Conservation (phyloP, 331 rosid species). For the Telfairia occidentalis region DNA sequence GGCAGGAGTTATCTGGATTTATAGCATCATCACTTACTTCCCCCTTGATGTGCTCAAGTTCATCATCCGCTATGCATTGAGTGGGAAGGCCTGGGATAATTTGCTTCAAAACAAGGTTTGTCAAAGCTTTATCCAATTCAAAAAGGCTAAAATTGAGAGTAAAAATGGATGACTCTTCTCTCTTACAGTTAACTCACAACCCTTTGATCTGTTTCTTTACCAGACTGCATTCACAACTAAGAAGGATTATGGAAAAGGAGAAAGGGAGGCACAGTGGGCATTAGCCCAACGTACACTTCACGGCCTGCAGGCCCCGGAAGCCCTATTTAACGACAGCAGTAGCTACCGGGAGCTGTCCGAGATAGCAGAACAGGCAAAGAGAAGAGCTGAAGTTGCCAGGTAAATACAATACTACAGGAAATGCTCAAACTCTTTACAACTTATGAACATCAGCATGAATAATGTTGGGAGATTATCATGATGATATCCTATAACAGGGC, state of each 20-base stretch:
- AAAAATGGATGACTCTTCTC: neutral
- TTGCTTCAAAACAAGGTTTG: slow-evolving; percentile 38
- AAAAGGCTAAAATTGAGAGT: neutral
- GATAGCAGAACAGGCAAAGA: slow-evolving; percentile 63
- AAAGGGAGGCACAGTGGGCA: slow-evolving; percentile 80
- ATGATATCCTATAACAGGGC: too few species aligned
- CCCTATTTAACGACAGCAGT: slow-evolving; percentile 13
- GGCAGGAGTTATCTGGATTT: slow-evolving; percentile 79
- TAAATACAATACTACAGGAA: slow-evolving; percentile 14
- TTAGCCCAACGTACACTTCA: slow-evolving; percentile 47
- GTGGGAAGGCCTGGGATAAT: slow-evolving; percentile 49
- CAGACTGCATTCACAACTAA: slow-evolving; percentile 64
- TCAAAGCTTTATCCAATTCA: neutral
- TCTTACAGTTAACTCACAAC: neutral
- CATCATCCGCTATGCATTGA: slow-evolving; percentile 42
- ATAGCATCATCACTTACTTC: slow-evolving; percentile 53
- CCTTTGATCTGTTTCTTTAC: neutral
- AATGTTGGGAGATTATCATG: too few species aligned
- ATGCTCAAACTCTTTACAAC: neutral
- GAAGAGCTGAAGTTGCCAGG: slow-evolving; percentile 77
- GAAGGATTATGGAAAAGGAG: slow-evolving; percentile 55
- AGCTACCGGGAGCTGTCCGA: slow-evolving; percentile 35
- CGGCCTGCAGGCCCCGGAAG: slow-evolving; percentile 39
- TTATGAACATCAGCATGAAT: too few species aligned
- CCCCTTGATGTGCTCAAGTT: slow-evolving; percentile 79